Evolutionary conservation across 2,329 filamentous ascomycete species (phyloP).

Genomic region (Trichoderma lentiforme): DNA sequence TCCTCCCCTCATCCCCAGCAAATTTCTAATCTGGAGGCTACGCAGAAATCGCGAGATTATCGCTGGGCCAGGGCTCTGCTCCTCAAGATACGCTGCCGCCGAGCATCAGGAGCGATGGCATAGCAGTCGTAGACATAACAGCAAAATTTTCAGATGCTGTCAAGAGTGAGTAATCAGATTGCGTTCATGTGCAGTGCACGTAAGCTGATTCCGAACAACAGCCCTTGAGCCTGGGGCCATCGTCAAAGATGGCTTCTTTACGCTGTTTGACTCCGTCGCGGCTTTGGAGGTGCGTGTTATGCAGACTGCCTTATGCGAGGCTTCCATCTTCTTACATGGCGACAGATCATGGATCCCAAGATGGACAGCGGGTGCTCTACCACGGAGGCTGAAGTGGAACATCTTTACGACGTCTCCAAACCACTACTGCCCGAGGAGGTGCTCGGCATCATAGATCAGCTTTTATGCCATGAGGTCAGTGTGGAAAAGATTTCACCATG

Average conservation of each 20-base stretch:
- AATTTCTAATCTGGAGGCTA: conserved; percentile 26
- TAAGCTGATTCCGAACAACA: conserved; percentile 33
- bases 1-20: conserved; percentile 10
- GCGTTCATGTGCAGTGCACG: not conserved
- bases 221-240: conserved; percentile 76
- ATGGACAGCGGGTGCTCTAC: conserved; percentile 93
- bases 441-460: conserved; percentile 89
- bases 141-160: conserved; percentile 52
- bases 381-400: conserved; percentile 76
- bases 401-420: conserved; percentile 71
- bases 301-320: not conserved
- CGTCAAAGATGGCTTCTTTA: conserved; percentile 91
- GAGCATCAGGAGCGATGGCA: conserved; percentile 44
- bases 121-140: conserved; percentile 58
- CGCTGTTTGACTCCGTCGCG: conserved; percentile 89
- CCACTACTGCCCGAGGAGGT: conserved; percentile 73
- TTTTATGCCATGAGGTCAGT: conserved; percentile 80
- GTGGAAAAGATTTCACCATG: not conserved
- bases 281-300: conserved; percentile 62
- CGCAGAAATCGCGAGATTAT: conserved; percentile 42
- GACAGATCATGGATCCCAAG: conserved; percentile 95
- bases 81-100: conserved; percentile 37
- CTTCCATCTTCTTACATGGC: not conserved
- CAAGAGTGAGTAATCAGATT: conserved; percentile 41
- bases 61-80: conserved; percentile 35